phyloP scores from a whole-genome alignment of 2,329 filamentous ascomycete species.

The Curvularia verruculosa region DNA sequence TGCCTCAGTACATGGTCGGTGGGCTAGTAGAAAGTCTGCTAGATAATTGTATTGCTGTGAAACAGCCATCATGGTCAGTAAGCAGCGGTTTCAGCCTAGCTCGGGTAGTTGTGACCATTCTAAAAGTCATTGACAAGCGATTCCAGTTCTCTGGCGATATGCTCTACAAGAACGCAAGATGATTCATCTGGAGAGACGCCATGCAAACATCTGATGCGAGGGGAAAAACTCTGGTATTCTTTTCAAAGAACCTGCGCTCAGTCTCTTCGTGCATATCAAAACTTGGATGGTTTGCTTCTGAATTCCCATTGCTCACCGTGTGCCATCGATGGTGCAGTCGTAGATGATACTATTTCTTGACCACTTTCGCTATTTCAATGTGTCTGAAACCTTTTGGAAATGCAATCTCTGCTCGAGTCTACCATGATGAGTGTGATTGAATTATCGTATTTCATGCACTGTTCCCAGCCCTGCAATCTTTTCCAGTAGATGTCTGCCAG shows the following conservation, averaged over 20 bases:
- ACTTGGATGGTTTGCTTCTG: constrained; percentile 21
- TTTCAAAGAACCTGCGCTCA: constrained; percentile 34
- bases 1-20: constrained; percentile 31
- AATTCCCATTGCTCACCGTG: constrained; percentile 46
- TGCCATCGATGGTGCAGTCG: constrained; percentile 49
- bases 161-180: constrained; percentile 38
- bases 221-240: constrained; percentile 27
- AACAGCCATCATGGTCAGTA: constrained; percentile 22
- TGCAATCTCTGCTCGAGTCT: too few species aligned
- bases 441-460: too few species aligned
- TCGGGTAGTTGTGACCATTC: constrained; percentile 18
- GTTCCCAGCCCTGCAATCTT: too few species aligned
- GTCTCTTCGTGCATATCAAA: constrained; percentile 31
- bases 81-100: constrained; percentile 26
- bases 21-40: constrained; percentile 26
- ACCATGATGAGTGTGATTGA: too few species aligned
- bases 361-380: too few species aligned
- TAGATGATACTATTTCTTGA: too few species aligned
- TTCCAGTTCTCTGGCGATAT: constrained; percentile 40
- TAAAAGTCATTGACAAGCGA: constrained; percentile 28
- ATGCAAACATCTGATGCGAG: constrained; percentile 37
- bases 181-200: constrained; percentile 30
- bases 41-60: constrained; percentile 33
- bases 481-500: too few species aligned
- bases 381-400: too few species aligned